Conservation (phyloP, 495 filamentous ascomycete species). For the Daldinia childiae region DNA sequence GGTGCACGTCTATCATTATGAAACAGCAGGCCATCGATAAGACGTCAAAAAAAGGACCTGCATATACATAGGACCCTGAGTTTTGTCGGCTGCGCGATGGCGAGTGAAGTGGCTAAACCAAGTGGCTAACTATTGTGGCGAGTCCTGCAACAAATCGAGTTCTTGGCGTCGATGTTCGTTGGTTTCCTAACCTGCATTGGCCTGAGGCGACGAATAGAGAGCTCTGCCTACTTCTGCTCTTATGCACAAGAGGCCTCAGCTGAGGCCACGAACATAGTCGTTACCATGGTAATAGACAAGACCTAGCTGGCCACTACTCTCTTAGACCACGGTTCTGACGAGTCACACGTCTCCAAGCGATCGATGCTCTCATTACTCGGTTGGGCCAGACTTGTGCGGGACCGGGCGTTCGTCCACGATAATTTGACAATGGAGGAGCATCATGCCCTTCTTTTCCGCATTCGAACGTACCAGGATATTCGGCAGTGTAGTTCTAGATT, state of each 20-base stretch:
- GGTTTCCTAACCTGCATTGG: conserved; percentile 18
- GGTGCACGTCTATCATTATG: conserved; percentile 32
- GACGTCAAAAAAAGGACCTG: conserved; percentile 9
- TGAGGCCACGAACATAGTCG: conserved; percentile 27
- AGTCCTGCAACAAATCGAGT: conserved; percentile 32
- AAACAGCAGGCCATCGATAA: conserved; percentile 20
- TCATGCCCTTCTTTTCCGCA: conserved; percentile 33
- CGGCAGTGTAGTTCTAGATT: conserved; percentile 39
- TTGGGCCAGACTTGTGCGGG: conserved; percentile 36
- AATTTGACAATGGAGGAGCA: conserved; percentile 16
- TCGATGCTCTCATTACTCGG: conserved; percentile 38
- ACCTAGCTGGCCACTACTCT: conserved; percentile 23
- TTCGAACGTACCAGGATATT: conserved; percentile 31
- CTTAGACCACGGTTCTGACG: conserved; percentile 19
- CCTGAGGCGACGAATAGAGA: conserved; percentile 35
- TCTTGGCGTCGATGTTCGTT: conserved; percentile 33
- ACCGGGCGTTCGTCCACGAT: conserved; percentile 25
- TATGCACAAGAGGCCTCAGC: conserved; percentile 36
- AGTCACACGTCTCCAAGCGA: conserved; percentile 34
- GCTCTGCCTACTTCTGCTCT: conserved; percentile 21
- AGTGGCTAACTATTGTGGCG: conserved; percentile 38
- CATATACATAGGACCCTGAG: conserved; percentile 16
- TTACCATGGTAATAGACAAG: conserved; percentile 34
- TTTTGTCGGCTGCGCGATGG: conserved; percentile 19
- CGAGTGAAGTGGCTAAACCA: conserved; percentile 1